Percentiles rank a stretch among this genome's conserved stretches.
Evolutionary conservation across 306 rosid genomes (phyloP).

Genomic region (Gastrolobium bilobum): DNA sequence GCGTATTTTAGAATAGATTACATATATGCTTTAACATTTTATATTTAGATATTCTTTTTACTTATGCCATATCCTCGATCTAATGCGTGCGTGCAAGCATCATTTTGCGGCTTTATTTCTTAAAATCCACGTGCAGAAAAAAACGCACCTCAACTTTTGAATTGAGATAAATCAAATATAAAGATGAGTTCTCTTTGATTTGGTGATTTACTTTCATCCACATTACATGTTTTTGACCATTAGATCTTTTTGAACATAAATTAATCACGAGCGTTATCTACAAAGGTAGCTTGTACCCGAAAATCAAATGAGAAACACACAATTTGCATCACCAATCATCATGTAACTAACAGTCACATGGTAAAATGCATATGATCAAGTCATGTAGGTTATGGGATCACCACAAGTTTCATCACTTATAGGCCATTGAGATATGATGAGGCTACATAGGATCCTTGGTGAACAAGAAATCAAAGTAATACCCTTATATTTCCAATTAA

Average conservation of each 20-base stretch:
- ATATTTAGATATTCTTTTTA: constrained; percentile 35
- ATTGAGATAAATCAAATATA: constrained; percentile 19
- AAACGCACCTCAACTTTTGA: constrained; percentile 36
- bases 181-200: constrained; percentile 43
- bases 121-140: constrained; percentile 49
- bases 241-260: constrained; percentile 22
- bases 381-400: constrained; percentile 23
- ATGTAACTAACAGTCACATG: constrained; percentile 55
- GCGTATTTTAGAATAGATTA: constrained; percentile 45
- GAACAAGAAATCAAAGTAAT: constrained; percentile 32
- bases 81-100: constrained; percentile 63
- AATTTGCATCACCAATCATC: constrained; percentile 39
- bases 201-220: constrained; percentile 51
- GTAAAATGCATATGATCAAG: constrained; percentile 38
- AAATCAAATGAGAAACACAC: constrained; percentile 34
- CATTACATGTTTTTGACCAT: constrained; percentile 49
- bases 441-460: constrained; percentile 5
- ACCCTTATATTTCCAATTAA: neutral
- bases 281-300: constrained; percentile 36
- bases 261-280: constrained; percentile 23
- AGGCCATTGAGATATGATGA: constrained; percentile 44
- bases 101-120: constrained; percentile 57
- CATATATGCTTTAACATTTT: constrained; percentile 40
- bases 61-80: constrained; percentile 9
- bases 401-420: constrained; percentile 35